Base-by-base conservation (phyloP, 1,284 basidiomycete species). In the Cryptococcus jaspeensis region DNA sequence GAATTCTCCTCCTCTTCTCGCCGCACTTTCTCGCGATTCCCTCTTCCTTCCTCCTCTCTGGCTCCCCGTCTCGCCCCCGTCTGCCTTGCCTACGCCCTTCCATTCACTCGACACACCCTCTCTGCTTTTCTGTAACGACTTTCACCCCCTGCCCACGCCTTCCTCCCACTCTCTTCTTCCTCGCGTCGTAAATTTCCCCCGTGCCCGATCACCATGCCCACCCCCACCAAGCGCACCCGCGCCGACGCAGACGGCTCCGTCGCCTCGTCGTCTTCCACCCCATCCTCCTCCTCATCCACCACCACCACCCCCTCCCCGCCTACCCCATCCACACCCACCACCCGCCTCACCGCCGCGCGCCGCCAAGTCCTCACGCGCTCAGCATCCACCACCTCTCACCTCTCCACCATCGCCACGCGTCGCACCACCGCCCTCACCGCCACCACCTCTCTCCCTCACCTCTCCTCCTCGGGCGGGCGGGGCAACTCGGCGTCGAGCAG, bases 351-450 rank as follows among this genome's bases (percentile, higher is more conserved):
- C 16, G 36, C 49, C 18, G 54, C 55, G 15, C 59, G 56, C 20
- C 52, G 43, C 48, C 49, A 43, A 32, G 50, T 52, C 12, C n/a
- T 42, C 45, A 37, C 35, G 20, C 49, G 37, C 13, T 36, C 28
- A 40, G 49, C 40, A 22, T 32, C 51, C 47, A 42, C 43, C 64
- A 38, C 54, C 64, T 16, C 39, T 23, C n/a, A 40, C 37, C 32
- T 48, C 35, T 59, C 63, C 59, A 54, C 54, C 22, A 58, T 64
- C 13, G 52, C 63, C 23, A 64, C 64, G 41, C 64, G 69, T 48
- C 65, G 64, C 13, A 60, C 50, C 37, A 56, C 51, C 41, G 37
- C 60, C 25, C 44, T 49, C 23, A 39, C 28, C 23, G 36, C 38
- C 48, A 4, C 46, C 48, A 1, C 39, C 41, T n/a, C 35, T 35